Base-by-base conservation (phyloP, 2,329 filamentous ascomycete species). In the Emergomyces orientalis region DNA sequence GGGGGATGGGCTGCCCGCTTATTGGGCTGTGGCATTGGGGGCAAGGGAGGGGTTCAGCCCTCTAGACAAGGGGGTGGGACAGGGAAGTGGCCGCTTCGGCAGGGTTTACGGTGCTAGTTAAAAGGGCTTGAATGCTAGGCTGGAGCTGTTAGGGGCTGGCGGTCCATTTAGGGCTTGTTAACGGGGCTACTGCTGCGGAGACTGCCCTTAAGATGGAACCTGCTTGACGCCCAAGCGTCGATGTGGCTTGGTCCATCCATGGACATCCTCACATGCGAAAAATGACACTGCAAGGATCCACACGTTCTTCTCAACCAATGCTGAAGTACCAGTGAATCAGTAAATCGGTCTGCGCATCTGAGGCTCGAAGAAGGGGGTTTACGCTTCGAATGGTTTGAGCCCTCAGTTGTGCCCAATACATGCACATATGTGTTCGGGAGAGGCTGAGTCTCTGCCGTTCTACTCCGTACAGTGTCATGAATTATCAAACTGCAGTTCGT, bases 151-250 rank as follows among this genome's bases (percentile, higher is more conserved):
- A 22, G 27, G 51, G 14, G 27, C 11, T 34, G 14, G 51, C 22
- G 32, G 41, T 1, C 37, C 55, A 59, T 37, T 60, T 14, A 11
- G 41, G 27, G 43, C 41, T 30, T 25, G 11, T 1, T 34, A 2
- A 61, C 55, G 49, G 59, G 43, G 37, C 49, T 52, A 3, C 59
- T 9, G 59, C 47, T 61, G 59, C 59, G 59, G 59, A 55, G 22
- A 37, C 17, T 1, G n/a, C 25, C 30, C 6, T n/a, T 34, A 1
- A 19, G 22, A 51, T 60, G 58, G 59, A 41, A 27, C 25, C 34
- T 41, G 45, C 32, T 52, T 22, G 41, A 51, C 57, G 58, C 59
- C 59, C 59, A 61, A 61, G 59, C 59, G 59, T 54, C 59, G 32
- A 54, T 61, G 47, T 61, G 59, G 59, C 59, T 61, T 61, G 59